These are phyloP conservation scores for Aristolochia contorta DNA, from an alignment of 164 flowering plant species.

Conservation along the genomic window DNA sequence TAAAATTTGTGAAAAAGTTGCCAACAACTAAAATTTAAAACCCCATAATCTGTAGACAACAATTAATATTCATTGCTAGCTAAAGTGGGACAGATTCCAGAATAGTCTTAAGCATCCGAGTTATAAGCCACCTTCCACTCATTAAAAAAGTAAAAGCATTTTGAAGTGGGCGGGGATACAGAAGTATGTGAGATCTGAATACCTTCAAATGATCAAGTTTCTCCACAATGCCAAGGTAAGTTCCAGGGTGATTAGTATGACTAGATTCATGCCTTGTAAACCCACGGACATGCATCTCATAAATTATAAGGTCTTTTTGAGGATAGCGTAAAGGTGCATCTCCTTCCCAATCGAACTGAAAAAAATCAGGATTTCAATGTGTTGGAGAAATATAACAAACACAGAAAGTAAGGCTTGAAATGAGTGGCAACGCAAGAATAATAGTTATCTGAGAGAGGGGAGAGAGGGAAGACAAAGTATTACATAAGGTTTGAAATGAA, in stretches of 20 bases:
- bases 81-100: too few species aligned
- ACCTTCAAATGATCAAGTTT: conserved; percentile 93
- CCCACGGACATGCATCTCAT: conserved; percentile 98
- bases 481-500: too few species aligned
- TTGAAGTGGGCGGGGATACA: too few species aligned
- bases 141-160: too few species aligned
- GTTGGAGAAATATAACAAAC: background rate
- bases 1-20: background rate
- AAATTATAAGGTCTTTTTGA: conserved; percentile 73
- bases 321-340: conserved; percentile 67
- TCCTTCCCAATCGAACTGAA: conserved; percentile 97
- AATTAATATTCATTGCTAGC: too few species aligned
- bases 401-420: background rate
- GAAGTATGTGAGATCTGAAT: background rate
- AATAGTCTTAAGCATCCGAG: too few species aligned
- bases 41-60: too few species aligned
- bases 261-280: conserved; percentile 92
- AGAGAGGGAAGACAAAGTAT: too few species aligned
- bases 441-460: too few species aligned
- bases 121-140: too few species aligned
- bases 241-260: conserved; percentile 57
- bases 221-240: conserved; percentile 81
- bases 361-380: background rate
- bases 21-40: background rate
- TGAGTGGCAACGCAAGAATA: background rate